Conservation (phyloP, 331 rosid genomes). For the Phaseolus coccineus region DNA sequence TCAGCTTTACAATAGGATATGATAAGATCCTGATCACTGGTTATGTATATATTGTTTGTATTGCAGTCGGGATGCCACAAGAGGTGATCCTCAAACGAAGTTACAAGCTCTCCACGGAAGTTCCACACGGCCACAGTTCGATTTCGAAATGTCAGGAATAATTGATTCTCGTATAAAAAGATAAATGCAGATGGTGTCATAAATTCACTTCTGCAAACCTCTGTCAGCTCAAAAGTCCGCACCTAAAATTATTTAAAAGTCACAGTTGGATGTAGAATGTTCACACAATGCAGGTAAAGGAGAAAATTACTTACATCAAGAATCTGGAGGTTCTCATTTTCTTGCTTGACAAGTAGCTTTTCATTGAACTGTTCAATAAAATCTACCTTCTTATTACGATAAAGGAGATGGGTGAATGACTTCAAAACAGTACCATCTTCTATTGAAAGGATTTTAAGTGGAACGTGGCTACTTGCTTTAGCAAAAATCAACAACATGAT, state of each 20-base stretch:
- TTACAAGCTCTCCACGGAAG: slow-evolving; percentile 98
- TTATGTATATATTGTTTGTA: slow-evolving; percentile 93
- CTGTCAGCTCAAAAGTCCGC: slow-evolving; percentile 86
- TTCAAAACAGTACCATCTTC: slow-evolving; percentile 99
- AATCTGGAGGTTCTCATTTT: slow-evolving; percentile 96
- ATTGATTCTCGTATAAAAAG: slow-evolving; percentile 93
- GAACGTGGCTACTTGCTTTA: slow-evolving; percentile 88
- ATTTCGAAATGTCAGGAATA: slow-evolving; percentile 89
- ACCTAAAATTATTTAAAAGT: slow-evolving; percentile 65
- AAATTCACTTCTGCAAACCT: slow-evolving; percentile 90
- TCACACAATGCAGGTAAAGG: slow-evolving; percentile 22
- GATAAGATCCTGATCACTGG: slow-evolving; percentile 99
- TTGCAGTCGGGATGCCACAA: slow-evolving; percentile 99
- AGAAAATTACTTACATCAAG: slow-evolving; percentile 78
- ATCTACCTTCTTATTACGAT: slow-evolving; percentile 96
- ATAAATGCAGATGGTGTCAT: slow-evolving; percentile 99
- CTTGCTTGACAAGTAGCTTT: slow-evolving; percentile 99
- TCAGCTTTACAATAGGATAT: slow-evolving; percentile 99
- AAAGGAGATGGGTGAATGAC: slow-evolving; percentile 96
- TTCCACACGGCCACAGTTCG: slow-evolving; percentile 99
- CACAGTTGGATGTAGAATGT: slow-evolving; percentile 38
- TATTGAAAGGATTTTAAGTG: slow-evolving; percentile 96
- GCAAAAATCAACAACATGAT: slow-evolving; percentile 92
- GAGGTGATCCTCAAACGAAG: slow-evolving; percentile 98
- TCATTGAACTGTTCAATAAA: slow-evolving; percentile 98